Evolutionary conservation across 2,329 filamentous ascomycete species (phyloP).

Genomic region (Fusarium mangiferae): DNA sequence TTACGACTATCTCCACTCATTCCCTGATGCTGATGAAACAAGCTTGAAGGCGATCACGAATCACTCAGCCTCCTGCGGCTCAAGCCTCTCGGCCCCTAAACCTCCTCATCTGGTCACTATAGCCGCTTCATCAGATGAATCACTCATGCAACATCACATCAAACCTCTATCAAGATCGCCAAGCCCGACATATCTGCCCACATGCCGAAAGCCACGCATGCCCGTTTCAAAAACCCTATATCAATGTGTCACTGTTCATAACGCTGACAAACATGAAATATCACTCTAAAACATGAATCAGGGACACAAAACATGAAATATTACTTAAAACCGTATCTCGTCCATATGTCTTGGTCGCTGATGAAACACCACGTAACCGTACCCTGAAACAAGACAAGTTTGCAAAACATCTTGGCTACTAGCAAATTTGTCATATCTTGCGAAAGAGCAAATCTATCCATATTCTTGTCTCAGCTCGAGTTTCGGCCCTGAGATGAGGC

Average conservation of each 20-base stretch:
- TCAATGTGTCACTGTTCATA: neutral
- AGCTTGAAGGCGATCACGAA: neutral
- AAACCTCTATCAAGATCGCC: neutral
- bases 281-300: neutral
- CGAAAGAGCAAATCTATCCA: neutral
- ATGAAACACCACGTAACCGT: constrained; percentile 10
- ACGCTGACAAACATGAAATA: neutral
- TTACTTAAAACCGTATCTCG: neutral
- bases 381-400: constrained; percentile 9
- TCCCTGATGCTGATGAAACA: neutral
- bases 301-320: neutral
- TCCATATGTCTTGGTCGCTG: neutral
- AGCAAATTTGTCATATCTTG: neutral
- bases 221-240: constrained; percentile 1
- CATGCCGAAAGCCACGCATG: constrained; percentile 1
- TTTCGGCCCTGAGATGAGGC: neutral
- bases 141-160: neutral
- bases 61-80: neutral
- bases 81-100: neutral
- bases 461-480: neutral
- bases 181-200: neutral
- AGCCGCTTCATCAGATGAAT: neutral
- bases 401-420: constrained; percentile 8
- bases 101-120: neutral
- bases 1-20: neutral